These are phyloP conservation scores for Aspergillus sp. DNA, from an alignment of 2,329 filamentous ascomycete species.

Conservation along the genomic window DNA sequence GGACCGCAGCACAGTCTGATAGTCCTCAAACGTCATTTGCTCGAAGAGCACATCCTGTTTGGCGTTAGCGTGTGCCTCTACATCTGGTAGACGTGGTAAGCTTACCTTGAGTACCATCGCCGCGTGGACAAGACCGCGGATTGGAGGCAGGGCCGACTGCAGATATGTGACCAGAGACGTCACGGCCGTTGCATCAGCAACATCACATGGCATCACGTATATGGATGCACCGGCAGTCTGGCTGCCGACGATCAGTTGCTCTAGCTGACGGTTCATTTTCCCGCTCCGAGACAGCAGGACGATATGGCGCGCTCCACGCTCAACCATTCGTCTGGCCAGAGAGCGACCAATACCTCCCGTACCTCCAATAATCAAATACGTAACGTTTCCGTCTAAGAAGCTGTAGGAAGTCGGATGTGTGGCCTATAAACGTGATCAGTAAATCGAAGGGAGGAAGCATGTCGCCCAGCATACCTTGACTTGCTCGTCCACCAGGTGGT, in stretches of 20 bases:
- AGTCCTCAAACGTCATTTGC: slow-evolving; percentile 40
- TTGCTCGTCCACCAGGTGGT: slow-evolving; percentile 5
- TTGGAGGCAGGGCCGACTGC: slow-evolving; percentile 16
- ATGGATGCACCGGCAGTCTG: slow-evolving; percentile 12
- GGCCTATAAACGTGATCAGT: neutral
- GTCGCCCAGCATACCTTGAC: slow-evolving; percentile 5
- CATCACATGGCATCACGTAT: slow-evolving; percentile 23
- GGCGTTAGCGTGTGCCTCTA: neutral
- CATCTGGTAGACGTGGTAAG: neutral
- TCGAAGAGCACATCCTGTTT: slow-evolving; percentile 32
- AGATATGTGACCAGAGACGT: neutral
- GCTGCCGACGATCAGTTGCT: neutral
- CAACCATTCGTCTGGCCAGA: slow-evolving; percentile 8
- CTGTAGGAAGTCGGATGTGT: slow-evolving; percentile 3
- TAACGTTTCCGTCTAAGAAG: slow-evolving; percentile 1
- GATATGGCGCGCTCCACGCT: slow-evolving; percentile 9
- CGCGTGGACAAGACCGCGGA: slow-evolving; percentile 33
- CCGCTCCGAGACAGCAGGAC: slow-evolving; percentile 13
- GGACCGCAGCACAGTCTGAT: slow-evolving; percentile 29
- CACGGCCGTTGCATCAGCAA: neutral
- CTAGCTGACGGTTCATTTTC: neutral
- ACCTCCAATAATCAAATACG: slow-evolving; percentile 17
- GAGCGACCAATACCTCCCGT: slow-evolving; percentile 16
- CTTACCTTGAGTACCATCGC: slow-evolving; percentile 23
- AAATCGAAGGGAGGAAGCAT: neutral